phyloP scores from a whole-genome alignment of 345 rosid genomes.

The Atalantia buxifolia region DNA sequence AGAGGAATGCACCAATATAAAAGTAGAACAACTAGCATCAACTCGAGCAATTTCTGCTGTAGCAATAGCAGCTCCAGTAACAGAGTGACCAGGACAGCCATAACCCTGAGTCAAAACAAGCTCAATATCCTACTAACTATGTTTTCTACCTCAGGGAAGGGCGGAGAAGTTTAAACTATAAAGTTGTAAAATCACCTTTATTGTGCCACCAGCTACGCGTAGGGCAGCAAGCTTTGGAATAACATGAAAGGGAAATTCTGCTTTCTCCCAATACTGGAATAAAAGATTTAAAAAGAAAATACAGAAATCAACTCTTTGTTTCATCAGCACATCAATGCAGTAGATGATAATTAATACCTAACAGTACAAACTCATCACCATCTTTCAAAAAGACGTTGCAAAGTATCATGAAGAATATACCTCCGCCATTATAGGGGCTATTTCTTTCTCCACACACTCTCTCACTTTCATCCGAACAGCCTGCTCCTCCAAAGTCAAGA shows the following conservation, averaged over 20 bases:
- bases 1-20: constrained; percentile 84
- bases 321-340: neutral
- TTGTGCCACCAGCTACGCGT: constrained; percentile 74
- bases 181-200: constrained; percentile 52
- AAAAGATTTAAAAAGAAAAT: neutral
- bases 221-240: constrained; percentile 74
- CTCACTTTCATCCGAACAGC: constrained; percentile 63
- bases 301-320: neutral
- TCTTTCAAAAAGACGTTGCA: neutral
- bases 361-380: neutral
- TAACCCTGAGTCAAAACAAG: constrained; percentile 58
- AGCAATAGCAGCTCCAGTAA: constrained; percentile 67
- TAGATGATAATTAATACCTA: neutral
- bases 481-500: constrained; percentile 78
- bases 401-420: constrained; percentile 33
- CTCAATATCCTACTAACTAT: constrained; percentile 14
- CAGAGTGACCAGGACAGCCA: constrained; percentile 88
- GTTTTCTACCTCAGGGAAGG: neutral
- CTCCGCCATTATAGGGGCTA: constrained; percentile 87
- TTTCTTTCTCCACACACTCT: constrained; percentile 83
- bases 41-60: constrained; percentile 87
- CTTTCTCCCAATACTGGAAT: constrained; percentile 94
- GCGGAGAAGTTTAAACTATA: constrained; percentile 4
- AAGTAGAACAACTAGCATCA: constrained; percentile 93
- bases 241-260: constrained; percentile 85